A percentile compares a stretch with the other conserved stretches of the same genome.
Conservation (phyloP, 495 filamentous ascomycete genomes). For the Copromyces sp. region DNA sequence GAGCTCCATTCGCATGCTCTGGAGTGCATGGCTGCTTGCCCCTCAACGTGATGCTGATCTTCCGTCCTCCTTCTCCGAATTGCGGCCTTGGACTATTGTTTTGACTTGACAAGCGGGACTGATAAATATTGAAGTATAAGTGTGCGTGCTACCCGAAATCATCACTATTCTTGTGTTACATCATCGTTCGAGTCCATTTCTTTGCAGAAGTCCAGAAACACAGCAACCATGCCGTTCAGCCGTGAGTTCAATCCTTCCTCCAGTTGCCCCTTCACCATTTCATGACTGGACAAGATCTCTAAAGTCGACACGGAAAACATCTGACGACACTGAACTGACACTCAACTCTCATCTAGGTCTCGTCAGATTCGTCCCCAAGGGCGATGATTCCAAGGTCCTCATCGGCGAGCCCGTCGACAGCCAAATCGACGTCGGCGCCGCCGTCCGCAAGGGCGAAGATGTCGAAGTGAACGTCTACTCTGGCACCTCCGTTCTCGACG, state of each 20-base stretch:
- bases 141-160: not conserved
- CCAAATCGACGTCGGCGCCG: slow-evolving; percentile 44
- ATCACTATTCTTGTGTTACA: not conserved
- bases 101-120: not conserved
- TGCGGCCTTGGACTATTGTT: not conserved
- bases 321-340: not conserved
- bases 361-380: slow-evolving; percentile 50
- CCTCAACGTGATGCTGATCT: not conserved
- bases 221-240: not conserved
- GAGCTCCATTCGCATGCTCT: not conserved
- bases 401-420: slow-evolving; percentile 48
- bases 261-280: not conserved
- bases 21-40: not conserved
- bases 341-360: slow-evolving; percentile 31
- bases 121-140: not conserved
- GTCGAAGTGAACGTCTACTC: slow-evolving; percentile 45
- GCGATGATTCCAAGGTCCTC: slow-evolving; percentile 36
- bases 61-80: not conserved
- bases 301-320: not conserved
- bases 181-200: not conserved
- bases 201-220: not conserved
- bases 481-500: slow-evolving; percentile 43
- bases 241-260: not conserved
- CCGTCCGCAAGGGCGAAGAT: slow-evolving; percentile 43
- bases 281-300: not conserved